phyloP scores from a whole-genome alignment of 2,329 filamentous ascomycete genomes.

The Pseudogymnoascus sp. region DNA sequence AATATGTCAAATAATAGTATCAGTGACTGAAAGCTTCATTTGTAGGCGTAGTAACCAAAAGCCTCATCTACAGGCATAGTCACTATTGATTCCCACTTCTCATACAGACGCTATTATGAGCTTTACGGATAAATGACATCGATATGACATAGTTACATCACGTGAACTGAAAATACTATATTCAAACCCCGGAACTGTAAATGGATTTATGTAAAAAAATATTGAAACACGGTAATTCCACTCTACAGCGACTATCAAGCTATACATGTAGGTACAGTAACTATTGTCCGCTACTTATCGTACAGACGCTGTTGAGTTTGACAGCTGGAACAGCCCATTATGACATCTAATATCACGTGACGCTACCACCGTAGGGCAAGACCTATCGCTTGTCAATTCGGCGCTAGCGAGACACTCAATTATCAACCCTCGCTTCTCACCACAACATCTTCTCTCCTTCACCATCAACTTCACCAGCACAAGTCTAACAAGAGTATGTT shows the following conservation, averaged over 20 bases:
- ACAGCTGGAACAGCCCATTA: background rate
- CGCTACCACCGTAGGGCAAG: background rate
- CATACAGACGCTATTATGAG: background rate
- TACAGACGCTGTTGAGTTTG: background rate
- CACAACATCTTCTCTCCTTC: constrained; percentile 24
- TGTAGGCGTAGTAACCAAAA: background rate
- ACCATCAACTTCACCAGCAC: constrained; percentile 34
- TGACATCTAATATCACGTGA: background rate
- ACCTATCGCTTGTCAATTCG: constrained; percentile 9
- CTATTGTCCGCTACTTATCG: background rate
- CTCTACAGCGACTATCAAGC: background rate
- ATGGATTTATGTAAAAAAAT: background rate
- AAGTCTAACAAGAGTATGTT: constrained; percentile 39
- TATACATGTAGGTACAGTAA: background rate
- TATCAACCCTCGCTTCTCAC: constrained; percentile 6
- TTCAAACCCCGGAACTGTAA: background rate
- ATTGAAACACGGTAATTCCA: background rate
- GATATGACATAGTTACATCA: background rate
- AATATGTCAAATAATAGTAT: background rate
- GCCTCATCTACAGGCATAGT: background rate
- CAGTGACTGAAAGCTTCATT: background rate
- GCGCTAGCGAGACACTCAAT: constrained; percentile 9
- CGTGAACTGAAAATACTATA: background rate
- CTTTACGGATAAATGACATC: background rate
- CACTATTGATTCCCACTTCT: background rate